These are phyloP conservation scores for Opeltia flavorubescens DNA, from an alignment of 495 filamentous ascomycete genomes.

Conservation along the genomic window DNA sequence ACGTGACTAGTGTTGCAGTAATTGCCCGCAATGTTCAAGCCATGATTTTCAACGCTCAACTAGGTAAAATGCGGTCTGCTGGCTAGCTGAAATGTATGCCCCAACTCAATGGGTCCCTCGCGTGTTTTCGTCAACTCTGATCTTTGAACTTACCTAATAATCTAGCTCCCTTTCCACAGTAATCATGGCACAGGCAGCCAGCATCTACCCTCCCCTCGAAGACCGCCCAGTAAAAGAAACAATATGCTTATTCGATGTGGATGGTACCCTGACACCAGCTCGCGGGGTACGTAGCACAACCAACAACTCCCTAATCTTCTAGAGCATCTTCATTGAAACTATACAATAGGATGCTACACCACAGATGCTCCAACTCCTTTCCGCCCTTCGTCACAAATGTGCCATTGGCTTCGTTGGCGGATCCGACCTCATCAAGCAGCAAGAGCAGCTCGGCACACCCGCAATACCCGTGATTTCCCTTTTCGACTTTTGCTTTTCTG, in stretches of 20 bases:
- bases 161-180: too few species aligned
- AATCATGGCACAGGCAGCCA: conserved; percentile 34
- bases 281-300: conserved; percentile 40
- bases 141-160: too few species aligned
- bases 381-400: conserved; percentile 67
- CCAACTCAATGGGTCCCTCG: too few species aligned
- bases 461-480: conserved; percentile 53
- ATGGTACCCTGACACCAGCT: conserved; percentile 71
- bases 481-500: conserved; percentile 93
- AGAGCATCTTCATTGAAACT: conserved; percentile 8
- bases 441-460: conserved; percentile 73
- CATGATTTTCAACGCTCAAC: too few species aligned
- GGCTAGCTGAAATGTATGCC: too few species aligned
- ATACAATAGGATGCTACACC: conserved; percentile 43
- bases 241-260: conserved; percentile 86
- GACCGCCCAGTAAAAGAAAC: conserved; percentile 78
- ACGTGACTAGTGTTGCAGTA: too few species aligned
- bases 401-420: conserved; percentile 87
- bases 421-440: conserved; percentile 80
- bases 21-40: too few species aligned
- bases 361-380: conserved; percentile 72
- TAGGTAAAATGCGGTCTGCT: too few species aligned
- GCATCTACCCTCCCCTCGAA: conserved; percentile 57
- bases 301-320: conserved; percentile 1
- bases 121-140: too few species aligned